phyloP scores from a whole-genome alignment of 108 stramenopile species.

The Ochromonas danica region DNA sequence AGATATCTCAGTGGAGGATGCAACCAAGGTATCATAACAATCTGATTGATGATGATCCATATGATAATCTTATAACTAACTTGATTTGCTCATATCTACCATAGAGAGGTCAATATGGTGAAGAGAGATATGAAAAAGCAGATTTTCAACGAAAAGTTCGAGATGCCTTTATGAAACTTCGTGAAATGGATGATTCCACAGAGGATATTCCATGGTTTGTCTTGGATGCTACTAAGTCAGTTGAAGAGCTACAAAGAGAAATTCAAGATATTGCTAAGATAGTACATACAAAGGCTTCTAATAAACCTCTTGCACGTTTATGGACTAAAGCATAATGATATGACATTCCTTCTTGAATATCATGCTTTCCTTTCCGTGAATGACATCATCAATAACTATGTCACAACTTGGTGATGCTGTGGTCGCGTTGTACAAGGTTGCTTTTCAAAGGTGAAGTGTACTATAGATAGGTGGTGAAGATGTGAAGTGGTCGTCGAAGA shows the following conservation, averaged over 20 bases:
- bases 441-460: no score
- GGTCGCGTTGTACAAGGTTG: no score
- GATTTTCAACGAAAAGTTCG: conserved; percentile 44
- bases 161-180: conserved; percentile 38
- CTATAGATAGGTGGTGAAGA: no score
- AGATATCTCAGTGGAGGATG: conserved; percentile 72
- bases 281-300: neutral
- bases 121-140: conserved; percentile 57
- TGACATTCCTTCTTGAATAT: no score
- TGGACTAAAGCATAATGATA: no score
- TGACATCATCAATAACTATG: no score
- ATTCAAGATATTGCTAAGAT: neutral
- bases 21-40: conserved; percentile 1
- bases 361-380: no score
- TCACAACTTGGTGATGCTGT: no score
- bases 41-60: neutral
- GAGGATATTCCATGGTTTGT: conserved; percentile 11
- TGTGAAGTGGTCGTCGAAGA: no score
- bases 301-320: neutral
- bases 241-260: conserved; percentile 10
- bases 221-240: neutral
- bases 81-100: no score
- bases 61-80: conserved; percentile 33
- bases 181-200: neutral
- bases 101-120: conserved; percentile 83